phyloP scores from a whole-genome alignment of 192 early-diverging fungal species.

The Entomortierella parvispora region DNA sequence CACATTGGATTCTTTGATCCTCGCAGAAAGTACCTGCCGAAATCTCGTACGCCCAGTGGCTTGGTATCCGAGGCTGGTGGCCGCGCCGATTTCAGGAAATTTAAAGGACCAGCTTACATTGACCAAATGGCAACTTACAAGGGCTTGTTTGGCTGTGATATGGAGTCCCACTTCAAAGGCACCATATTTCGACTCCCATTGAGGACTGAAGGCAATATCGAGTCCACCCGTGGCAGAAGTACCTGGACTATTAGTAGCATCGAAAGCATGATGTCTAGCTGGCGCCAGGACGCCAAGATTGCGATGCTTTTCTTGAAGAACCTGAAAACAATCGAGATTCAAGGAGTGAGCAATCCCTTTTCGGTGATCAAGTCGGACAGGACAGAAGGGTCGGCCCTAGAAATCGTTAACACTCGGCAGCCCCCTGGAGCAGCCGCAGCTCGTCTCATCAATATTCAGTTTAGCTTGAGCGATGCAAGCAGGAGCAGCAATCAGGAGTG shows the following conservation, averaged over 20 bases:
- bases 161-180: slow-evolving; percentile 7
- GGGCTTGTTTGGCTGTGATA: slow-evolving; percentile 10
- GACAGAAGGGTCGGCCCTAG: neutral
- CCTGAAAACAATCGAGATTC: slow-evolving; percentile 1
- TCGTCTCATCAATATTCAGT: no score
- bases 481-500: no score
- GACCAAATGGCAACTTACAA: slow-evolving; percentile 20
- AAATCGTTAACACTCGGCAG: neutral
- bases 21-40: slow-evolving; percentile 7
- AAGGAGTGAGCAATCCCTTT: neutral
- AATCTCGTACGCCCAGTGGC: neutral
- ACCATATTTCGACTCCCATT: slow-evolving; percentile 18
- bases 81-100: slow-evolving; percentile 8
- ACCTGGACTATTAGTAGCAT: neutral
- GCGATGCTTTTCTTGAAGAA: slow-evolving; percentile 12
- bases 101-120: neutral
- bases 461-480: no score
- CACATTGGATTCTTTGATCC: slow-evolving; percentile 35
- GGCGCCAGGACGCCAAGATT: neutral
- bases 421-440: no score
- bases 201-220: no score
- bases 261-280: neutral
- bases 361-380: neutral
- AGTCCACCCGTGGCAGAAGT: neutral
- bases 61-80: neutral